Percentiles rank a stretch among this genome's conserved stretches.
Evolutionary conservation across 164 flowering plant species (phyloP).

Genomic region (Piper betle): DNA sequence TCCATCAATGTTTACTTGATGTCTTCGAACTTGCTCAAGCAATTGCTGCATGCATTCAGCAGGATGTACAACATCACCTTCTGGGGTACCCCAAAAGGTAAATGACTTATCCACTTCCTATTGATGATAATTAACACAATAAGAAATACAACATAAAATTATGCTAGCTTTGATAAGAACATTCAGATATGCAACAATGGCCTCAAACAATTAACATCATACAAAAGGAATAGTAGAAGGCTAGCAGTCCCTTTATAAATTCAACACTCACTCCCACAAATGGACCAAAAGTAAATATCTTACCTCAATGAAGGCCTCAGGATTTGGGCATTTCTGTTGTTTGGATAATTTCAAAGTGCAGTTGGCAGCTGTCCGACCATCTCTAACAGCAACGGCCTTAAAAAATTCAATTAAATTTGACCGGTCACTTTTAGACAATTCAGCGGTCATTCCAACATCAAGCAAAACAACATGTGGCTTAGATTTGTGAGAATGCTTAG

Average conservation of each 20-base stretch:
- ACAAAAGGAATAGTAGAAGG: neutral
- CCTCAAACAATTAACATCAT: neutral
- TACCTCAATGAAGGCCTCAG: constrained; percentile 17
- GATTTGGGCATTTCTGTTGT: constrained; percentile 17
- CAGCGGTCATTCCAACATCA: constrained; percentile 21
- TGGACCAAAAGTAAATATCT: neutral
- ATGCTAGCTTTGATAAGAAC: neutral
- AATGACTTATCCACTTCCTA: constrained; percentile 51
- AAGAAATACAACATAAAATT: neutral
- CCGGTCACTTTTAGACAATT: constrained; percentile 14
- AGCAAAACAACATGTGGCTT: constrained; percentile 17
- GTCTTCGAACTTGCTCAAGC: constrained; percentile 69
- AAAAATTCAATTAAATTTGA: constrained; percentile 8
- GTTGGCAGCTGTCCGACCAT: constrained; percentile 10
- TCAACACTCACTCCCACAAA: neutral
- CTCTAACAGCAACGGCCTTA: neutral
- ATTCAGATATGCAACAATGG: neutral
- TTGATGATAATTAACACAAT: constrained; percentile 1
- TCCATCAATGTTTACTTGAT: constrained; percentile 77
- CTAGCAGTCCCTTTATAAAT: neutral
- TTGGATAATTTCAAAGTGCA: constrained; percentile 15
- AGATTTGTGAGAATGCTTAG: constrained; percentile 10
- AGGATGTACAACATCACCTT: constrained; percentile 45
- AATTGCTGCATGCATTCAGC: constrained; percentile 82
- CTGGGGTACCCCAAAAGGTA: constrained; percentile 36